Evolutionary conservation across 202 grass and related monocot genomes (phyloP).

Genomic region (Schoenoplectus triqueter): DNA sequence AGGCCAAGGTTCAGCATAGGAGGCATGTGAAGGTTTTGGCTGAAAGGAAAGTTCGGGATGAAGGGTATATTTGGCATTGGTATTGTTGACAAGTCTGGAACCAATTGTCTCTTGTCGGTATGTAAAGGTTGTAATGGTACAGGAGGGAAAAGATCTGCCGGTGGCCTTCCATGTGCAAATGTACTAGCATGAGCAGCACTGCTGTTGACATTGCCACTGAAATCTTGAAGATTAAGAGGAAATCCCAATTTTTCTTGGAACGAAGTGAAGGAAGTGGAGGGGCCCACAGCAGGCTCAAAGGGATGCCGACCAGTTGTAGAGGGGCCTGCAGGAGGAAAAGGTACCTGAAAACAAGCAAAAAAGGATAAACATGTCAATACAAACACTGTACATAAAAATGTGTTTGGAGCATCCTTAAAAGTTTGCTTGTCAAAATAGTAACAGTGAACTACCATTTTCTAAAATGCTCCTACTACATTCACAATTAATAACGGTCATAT

Average conservation of each 20-base stretch:
- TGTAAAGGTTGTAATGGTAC: slow-evolving; percentile 30
- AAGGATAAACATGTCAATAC: not conserved
- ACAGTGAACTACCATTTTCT: not conserved
- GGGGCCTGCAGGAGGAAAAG: slow-evolving; percentile 56
- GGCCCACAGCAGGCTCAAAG: slow-evolving; percentile 55
- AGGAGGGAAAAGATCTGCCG: slow-evolving; percentile 71
- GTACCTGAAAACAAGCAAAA: slow-evolving; percentile 33
- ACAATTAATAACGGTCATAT: not conserved
- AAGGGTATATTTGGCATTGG: slow-evolving; percentile 66
- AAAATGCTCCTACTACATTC: not conserved
- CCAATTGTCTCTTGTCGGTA: slow-evolving; percentile 40
- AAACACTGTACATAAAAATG: not conserved
- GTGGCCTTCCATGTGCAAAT: slow-evolving; percentile 58
- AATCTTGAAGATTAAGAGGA: slow-evolving; percentile 66
- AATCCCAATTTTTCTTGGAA: slow-evolving; percentile 90
- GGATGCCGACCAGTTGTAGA: slow-evolving; percentile 53
- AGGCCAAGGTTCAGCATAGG: slow-evolving; percentile 63
- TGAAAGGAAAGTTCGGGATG: slow-evolving; percentile 78
- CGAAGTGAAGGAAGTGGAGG: slow-evolving; percentile 63
- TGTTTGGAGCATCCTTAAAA: slow-evolving; percentile 6
- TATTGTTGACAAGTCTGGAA: slow-evolving; percentile 52
- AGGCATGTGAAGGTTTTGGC: slow-evolving; percentile 67
- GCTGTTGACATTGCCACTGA: slow-evolving; percentile 25
- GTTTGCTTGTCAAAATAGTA: slow-evolving; percentile 11
- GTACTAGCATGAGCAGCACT: slow-evolving; percentile 38